Conservation (phyloP, 345 rosid genomes). For the Bruguiera gymnorhiza region DNA sequence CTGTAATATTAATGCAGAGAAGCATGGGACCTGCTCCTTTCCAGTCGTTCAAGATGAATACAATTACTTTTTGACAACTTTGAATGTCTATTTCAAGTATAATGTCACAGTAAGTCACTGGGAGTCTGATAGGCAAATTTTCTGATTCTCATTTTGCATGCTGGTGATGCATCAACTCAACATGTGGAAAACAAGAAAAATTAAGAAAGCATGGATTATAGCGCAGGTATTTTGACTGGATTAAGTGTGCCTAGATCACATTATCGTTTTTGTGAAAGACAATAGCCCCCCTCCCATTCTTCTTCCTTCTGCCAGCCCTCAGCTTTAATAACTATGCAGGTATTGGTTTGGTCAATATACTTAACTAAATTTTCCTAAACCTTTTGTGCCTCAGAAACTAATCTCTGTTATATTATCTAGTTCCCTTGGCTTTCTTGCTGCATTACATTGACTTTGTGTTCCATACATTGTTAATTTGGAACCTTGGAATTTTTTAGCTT, state of each 20-base stretch:
- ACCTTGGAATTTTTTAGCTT: background rate
- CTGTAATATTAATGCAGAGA: constrained; percentile 55
- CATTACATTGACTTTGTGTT: background rate
- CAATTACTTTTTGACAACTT: constrained; percentile 59
- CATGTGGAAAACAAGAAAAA: background rate
- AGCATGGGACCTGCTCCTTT: constrained; percentile 88
- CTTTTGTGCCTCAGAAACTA: background rate
- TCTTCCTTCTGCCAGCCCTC: no score
- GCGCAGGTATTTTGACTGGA: background rate
- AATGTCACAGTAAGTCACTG: constrained; percentile 69
- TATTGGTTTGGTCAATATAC: no score
- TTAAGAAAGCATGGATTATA: background rate
- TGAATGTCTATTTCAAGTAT: constrained; percentile 76
- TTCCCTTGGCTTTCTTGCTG: background rate
- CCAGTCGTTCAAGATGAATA: constrained; percentile 80
- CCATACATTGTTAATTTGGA: background rate
- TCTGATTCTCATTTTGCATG: no score
- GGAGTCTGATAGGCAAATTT: no score
- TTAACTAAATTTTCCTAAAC: background rate
- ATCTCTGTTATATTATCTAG: background rate
- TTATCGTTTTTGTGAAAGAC: background rate
- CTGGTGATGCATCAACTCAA: no score
- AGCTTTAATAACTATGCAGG: no score
- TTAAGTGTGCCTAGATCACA: background rate
- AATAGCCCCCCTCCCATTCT: no score